Evolutionary conservation across 1,139 yeast species (phyloP).

Genomic region (Scheffersomyces illinoinensis): DNA sequence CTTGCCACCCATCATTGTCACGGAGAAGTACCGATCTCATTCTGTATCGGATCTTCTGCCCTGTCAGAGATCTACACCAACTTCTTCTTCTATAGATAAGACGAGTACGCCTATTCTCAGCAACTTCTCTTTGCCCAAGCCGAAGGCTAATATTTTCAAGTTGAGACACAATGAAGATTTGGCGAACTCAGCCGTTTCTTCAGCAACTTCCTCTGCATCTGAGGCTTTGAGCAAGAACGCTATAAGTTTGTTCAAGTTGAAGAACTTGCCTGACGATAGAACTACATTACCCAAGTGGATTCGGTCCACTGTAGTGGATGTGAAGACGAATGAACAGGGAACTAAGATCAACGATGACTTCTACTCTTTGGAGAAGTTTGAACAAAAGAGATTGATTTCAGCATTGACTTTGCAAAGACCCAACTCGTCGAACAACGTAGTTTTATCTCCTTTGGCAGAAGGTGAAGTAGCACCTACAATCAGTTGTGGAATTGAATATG

Average conservation of each 20-base stretch:
- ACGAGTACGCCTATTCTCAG: slow-evolving; percentile 28
- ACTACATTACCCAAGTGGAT: slow-evolving; percentile 36
- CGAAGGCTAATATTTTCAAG: slow-evolving; percentile 26
- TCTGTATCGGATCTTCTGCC: not conserved
- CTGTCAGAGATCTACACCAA: not conserved
- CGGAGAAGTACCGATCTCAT: not conserved
- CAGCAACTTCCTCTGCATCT: slow-evolving; percentile 10
- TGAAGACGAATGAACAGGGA: slow-evolving; percentile 23
- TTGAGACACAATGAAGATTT: slow-evolving; percentile 43
- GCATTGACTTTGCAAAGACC: slow-evolving; percentile 23
- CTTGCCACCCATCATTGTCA: not conserved
- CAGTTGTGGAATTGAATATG: slow-evolving; percentile 67
- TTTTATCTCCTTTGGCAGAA: slow-evolving; percentile 7
- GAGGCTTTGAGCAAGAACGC: slow-evolving; percentile 15
- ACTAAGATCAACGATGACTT: slow-evolving; percentile 29
- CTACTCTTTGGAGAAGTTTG: slow-evolving; percentile 28
- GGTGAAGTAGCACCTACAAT: slow-evolving; percentile 25
- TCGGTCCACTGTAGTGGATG: slow-evolving; percentile 23
- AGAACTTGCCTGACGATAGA: slow-evolving; percentile 13
- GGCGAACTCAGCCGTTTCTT: slow-evolving; percentile 11
- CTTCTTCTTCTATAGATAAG: slow-evolving; percentile 5
- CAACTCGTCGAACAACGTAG: slow-evolving; percentile 1
- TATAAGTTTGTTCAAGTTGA: slow-evolving; percentile 16
- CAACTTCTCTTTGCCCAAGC: slow-evolving; percentile 29
- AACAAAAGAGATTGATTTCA: slow-evolving; percentile 31